Evolutionary conservation across 257 asterid genomes (phyloP), one percentile per base, ranked within the genome.

Genomic region (Thymus mandschuricus): DNA sequence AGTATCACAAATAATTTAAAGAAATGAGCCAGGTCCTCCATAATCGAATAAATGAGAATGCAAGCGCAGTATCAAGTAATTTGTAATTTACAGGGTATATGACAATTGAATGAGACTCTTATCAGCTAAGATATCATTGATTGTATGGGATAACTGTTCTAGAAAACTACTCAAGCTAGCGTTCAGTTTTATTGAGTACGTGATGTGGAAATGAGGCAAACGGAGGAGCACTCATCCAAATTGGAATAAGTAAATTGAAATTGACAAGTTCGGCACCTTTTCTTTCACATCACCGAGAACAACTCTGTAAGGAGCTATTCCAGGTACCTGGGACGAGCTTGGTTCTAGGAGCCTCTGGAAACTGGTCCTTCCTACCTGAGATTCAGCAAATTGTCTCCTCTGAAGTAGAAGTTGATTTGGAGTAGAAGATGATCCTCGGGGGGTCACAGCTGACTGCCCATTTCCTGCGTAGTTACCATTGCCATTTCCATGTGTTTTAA

Each of bases 251-350:
- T 21, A 12, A n/a, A 72, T 8, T 33, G 48, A 11, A 58, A 69
- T 9, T 34, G n/a, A 64, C 60, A 64, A 65, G 73, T 50, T 64
- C 43, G 27, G 64, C 73, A 91, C 99, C 97, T 85, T 94, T 71
- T 94, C 96, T 80, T 89, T 94, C 56, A 88, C 85, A 78, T 89
- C 85, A 57, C 97, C 99, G 21, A 94, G 86, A 70, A 94, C 93
- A 83, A 91, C 87, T 80, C 99, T 83, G 73, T 94, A 91, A 79
- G 99, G 95, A 82, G 97, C 97, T 51, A 91, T 79, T 75, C 97
- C 99, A 56, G 97, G 99, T 74, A 75, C 64, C 60, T 86, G 92
- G 45, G 95, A 83, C 57, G 86, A 85, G 83, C 99, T 91, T 71
- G 97, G 96, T 78, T 91, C 97, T 56, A 94, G 76, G 63, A 89